Evolutionary conservation across 441 rosid species (phyloP).

Genomic region (Gossypium trilobum): DNA sequence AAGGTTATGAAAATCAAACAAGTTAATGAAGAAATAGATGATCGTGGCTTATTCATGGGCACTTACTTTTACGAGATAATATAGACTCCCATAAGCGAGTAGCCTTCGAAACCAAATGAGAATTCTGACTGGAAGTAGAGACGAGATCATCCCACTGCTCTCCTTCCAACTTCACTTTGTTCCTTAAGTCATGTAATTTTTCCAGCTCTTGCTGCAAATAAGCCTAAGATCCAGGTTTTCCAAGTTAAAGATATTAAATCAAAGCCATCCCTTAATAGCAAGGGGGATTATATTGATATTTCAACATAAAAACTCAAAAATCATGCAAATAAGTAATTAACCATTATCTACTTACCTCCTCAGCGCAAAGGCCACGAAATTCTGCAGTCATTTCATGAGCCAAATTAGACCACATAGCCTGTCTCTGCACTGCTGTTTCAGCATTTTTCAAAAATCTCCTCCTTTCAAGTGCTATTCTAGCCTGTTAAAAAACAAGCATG

Average conservation of each 20-base stretch:
- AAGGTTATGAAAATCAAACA: neutral
- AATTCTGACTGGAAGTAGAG: conserved; percentile 87
- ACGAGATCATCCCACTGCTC: conserved; percentile 97
- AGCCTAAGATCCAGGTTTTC: conserved; percentile 53
- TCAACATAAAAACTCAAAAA: conserved; percentile 3
- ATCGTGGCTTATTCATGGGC: neutral
- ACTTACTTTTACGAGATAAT: conserved; percentile 80
- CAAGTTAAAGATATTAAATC: conserved; percentile 2
- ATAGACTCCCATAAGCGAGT: conserved; percentile 92
- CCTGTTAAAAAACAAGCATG: conserved; percentile 38
- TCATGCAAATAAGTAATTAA: neutral
- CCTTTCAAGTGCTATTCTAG: conserved; percentile 90
- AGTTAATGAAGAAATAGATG: neutral
- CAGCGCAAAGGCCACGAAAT: conserved; percentile 98
- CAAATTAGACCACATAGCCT: conserved; percentile 96
- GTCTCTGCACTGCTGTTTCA: conserved; percentile 92
- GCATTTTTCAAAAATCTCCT: conserved; percentile 89
- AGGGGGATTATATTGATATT: neutral
- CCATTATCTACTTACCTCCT: conserved; percentile 53
- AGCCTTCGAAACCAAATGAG: conserved; percentile 90
- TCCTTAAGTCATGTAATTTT: conserved; percentile 84
- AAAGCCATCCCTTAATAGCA: neutral
- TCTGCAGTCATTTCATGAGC: conserved; percentile 99
- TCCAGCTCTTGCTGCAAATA: conserved; percentile 97
- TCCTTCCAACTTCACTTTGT: conserved; percentile 94